These are phyloP conservation scores for Nemophila menziesii DNA, from an alignment of 257 asterid genomes.

Conservation along the genomic window DNA sequence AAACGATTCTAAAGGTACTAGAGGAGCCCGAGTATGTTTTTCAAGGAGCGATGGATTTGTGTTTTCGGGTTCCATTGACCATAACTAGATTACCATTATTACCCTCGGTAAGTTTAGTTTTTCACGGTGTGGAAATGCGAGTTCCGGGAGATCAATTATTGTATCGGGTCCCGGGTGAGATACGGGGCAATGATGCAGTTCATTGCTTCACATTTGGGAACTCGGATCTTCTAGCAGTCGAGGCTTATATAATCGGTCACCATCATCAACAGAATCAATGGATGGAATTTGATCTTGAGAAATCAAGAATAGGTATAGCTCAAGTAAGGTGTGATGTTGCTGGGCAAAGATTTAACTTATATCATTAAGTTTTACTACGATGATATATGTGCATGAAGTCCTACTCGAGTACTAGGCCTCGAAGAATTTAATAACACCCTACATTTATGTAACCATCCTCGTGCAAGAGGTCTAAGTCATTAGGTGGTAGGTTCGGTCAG, in stretches of 20 bases:
- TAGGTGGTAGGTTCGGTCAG: too few species aligned
- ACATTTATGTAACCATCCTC: too few species aligned
- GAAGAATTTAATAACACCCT: too few species aligned
- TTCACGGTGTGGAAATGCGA: slow-evolving; percentile 57
- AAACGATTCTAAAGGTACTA: slow-evolving; percentile 27
- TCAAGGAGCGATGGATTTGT: slow-evolving; percentile 81
- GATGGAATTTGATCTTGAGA: slow-evolving; percentile 71
- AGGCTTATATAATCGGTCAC: slow-evolving; percentile 75
- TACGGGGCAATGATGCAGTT: slow-evolving; percentile 41
- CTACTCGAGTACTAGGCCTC: too few species aligned
- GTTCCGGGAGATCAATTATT: slow-evolving; percentile 40
- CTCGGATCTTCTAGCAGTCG: slow-evolving; percentile 56
- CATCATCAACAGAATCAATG: slow-evolving; percentile 77
- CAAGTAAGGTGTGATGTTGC: slow-evolving; percentile 51
- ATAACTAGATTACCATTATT: slow-evolving; percentile 28
- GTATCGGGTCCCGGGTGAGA: slow-evolving; percentile 53
- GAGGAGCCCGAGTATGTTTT: slow-evolving; percentile 70
- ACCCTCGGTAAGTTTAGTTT: slow-evolving; percentile 59
- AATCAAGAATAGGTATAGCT: slow-evolving; percentile 67
- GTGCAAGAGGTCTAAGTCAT: too few species aligned
- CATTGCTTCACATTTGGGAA: slow-evolving; percentile 84
- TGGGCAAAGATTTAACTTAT: slow-evolving; percentile 44
- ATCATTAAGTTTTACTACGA: background rate
- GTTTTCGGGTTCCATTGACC: slow-evolving; percentile 35
- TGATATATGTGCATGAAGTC: background rate